Conservation (phyloP, 805 yeast species). For the Vanderwaltozyma yarrowii region DNA sequence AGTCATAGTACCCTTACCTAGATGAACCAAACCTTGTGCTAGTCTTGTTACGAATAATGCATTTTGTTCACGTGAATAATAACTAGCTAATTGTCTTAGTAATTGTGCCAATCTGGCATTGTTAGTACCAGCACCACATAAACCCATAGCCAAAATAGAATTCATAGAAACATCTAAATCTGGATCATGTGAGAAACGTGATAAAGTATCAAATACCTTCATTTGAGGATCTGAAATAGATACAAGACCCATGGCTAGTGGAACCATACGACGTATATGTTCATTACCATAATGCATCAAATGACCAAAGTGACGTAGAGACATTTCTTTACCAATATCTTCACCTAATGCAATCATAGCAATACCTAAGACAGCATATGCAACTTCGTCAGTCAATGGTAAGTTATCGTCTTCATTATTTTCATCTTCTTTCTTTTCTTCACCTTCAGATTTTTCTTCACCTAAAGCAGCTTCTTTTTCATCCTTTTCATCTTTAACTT, state of each 20-base stretch:
- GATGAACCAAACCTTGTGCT: constrained; percentile 88
- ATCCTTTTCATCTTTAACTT: constrained; percentile 32
- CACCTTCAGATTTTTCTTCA: constrained; percentile 26
- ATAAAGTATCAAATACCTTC: constrained; percentile 92
- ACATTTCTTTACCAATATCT: constrained; percentile 96
- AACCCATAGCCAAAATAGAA: constrained; percentile 93
- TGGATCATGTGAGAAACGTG: constrained; percentile 92
- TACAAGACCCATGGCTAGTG: constrained; percentile 94
- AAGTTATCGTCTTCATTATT: constrained; percentile 26
- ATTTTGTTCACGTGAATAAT: constrained; percentile 84
- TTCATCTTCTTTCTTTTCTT: constrained; percentile 18
- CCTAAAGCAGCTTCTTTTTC: constrained; percentile 36
- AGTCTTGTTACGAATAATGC: constrained; percentile 86
- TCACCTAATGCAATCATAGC: constrained; percentile 97
- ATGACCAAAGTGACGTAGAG: constrained; percentile 92
- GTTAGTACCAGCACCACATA: constrained; percentile 97
- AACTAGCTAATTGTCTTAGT: constrained; percentile 86
- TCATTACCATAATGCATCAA: constrained; percentile 96
- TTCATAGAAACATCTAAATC: constrained; percentile 91
- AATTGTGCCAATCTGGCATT: constrained; percentile 96
- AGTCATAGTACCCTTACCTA: constrained; percentile 93
- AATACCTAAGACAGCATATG: constrained; percentile 88
- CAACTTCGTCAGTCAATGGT: constrained; percentile 33
- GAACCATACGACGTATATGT: constrained; percentile 85
- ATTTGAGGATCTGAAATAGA: constrained; percentile 92